These are phyloP conservation scores for Syncephalastrum monosporum DNA, from an alignment of 371 early-diverging fungal species.

Conservation along the genomic window DNA sequence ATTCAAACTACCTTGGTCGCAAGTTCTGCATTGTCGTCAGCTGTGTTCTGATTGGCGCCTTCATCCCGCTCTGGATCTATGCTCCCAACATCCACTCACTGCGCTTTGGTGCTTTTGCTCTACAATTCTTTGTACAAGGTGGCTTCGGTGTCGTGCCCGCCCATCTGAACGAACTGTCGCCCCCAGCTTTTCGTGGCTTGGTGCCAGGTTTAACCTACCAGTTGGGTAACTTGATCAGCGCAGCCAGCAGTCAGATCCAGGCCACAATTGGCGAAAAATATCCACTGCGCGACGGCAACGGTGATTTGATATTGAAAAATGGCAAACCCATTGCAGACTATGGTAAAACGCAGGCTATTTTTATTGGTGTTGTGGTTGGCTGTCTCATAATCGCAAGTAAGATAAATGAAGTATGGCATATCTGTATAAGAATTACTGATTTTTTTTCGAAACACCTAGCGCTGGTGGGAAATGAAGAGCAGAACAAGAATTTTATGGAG, in stretches of 20 bases:
- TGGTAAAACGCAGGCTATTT: conserved; percentile 61
- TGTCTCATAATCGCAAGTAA: conserved; percentile 40
- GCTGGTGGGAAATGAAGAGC: conserved; percentile 43
- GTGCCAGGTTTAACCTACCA: conserved; percentile 71
- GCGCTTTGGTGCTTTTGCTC: conserved; percentile 58
- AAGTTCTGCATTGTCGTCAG: conserved; percentile 48
- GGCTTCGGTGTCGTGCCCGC: conserved; percentile 57
- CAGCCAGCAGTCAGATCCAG: conserved; percentile 68
- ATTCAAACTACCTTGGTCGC: conserved; percentile 68
- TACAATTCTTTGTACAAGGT: conserved; percentile 63
- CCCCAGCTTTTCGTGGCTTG: conserved; percentile 61
- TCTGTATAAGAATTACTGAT: background rate
- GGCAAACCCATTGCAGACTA: conserved; percentile 62
- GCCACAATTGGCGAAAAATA: conserved; percentile 60
- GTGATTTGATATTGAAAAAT: conserved; percentile 24
- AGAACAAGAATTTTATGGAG: conserved; percentile 35
- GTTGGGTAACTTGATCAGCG: conserved; percentile 66
- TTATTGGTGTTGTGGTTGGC: conserved; percentile 58
- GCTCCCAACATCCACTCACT: conserved; percentile 46
- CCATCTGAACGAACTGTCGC: conserved; percentile 69
- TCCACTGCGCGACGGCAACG: conserved; percentile 33
- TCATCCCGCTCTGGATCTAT: conserved; percentile 69
- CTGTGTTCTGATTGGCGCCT: conserved; percentile 53
- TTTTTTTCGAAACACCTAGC: conserved; percentile 15
- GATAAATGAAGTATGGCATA: background rate